Conservation (phyloP, 352 stramenopile species). For the Phytophthora tubulina region DNA sequence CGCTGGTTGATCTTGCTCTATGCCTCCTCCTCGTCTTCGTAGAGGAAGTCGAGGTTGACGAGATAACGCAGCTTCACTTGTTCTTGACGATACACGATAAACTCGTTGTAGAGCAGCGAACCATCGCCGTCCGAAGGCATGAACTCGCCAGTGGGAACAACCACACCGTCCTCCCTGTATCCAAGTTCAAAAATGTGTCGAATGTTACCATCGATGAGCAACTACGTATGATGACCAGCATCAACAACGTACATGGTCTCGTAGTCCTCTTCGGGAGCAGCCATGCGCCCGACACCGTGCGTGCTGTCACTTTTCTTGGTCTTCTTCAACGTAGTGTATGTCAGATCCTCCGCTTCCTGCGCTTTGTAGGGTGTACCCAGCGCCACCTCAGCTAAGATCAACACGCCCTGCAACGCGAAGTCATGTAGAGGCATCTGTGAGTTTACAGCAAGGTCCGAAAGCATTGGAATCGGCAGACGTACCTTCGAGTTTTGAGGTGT, state of each 20-base stretch:
- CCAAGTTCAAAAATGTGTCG: not conserved
- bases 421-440: not conserved
- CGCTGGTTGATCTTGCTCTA: constrained; percentile 1
- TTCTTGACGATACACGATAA: constrained; percentile 75
- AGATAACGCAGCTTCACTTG: constrained; percentile 76
- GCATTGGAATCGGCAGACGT: not conserved
- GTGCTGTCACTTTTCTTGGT: constrained; percentile 57
- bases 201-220: not conserved
- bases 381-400: constrained; percentile 75
- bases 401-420: constrained; percentile 45
- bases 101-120: constrained; percentile 80
- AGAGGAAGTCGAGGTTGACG: constrained; percentile 62
- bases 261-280: constrained; percentile 50
- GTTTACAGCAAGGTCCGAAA: not conserved
- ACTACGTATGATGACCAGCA: not conserved
- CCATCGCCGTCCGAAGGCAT: constrained; percentile 56
- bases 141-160: constrained; percentile 69
- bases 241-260: constrained; percentile 50
- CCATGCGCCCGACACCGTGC: constrained; percentile 67
- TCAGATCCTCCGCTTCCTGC: constrained; percentile 63
- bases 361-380: constrained; percentile 59
- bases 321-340: constrained; percentile 53
- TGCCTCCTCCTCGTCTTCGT: constrained; percentile 41
- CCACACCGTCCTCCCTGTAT: constrained; percentile 54
- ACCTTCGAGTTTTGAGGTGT: constrained; percentile 66